Evolutionary conservation across 768 basidiomycete genomes (phyloP).

Genomic region (Sporobolomyces roseus): DNA sequence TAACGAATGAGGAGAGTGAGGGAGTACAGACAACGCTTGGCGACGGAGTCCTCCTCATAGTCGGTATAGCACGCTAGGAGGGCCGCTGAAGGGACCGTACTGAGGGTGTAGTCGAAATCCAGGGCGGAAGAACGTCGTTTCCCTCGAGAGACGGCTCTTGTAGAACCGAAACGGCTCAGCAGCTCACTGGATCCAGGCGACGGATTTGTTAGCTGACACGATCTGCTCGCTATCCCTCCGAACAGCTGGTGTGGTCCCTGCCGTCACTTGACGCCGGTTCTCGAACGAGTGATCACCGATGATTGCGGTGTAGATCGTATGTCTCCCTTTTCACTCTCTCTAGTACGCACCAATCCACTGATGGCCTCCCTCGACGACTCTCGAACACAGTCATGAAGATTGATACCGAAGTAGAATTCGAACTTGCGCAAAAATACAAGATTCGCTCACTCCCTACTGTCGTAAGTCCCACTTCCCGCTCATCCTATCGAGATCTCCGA

Average conservation of each 20-base stretch:
- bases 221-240: background rate
- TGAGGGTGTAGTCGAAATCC: no score
- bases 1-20: no score
- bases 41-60: no score
- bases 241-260: conserved; percentile 33
- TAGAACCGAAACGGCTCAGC: no score
- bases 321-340: background rate
- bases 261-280: conserved; percentile 21
- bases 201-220: background rate
- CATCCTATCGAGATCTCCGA: background rate
- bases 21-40: no score
- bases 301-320: conserved; percentile 16
- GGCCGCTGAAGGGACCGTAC: no score
- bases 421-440: conserved; percentile 33
- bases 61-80: no score
- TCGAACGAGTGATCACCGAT: conserved; percentile 28
- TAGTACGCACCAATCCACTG: background rate
- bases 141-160: no score
- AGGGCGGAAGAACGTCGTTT: no score
- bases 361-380: background rate
- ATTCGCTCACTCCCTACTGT: conserved; percentile 30
- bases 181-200: no score
- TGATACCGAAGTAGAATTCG: conserved; percentile 30
- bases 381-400: conserved; percentile 24
- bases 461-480: conserved; percentile 1